phyloP scores from a whole-genome alignment of 352 stramenopile genomes.

The Globisporangium yorkense region DNA sequence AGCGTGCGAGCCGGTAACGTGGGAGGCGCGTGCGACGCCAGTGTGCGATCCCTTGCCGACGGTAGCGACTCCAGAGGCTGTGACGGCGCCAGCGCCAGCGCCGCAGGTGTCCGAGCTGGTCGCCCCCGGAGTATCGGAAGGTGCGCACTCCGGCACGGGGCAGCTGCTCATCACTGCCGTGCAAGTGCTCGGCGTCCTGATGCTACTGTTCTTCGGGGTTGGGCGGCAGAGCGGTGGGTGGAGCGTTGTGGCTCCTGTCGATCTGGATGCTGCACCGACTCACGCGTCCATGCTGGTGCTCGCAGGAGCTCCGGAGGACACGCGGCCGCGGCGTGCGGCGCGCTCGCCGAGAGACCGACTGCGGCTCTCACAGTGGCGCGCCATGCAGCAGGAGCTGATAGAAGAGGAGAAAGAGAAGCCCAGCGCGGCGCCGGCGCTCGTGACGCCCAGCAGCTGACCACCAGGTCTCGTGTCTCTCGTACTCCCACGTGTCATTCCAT shows the following conservation, averaged over 20 bases:
- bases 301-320: background rate
- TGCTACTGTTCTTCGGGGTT: background rate
- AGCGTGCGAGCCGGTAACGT: constrained; percentile 1
- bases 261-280: background rate
- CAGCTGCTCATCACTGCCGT: constrained; percentile 1
- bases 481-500: no score
- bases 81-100: background rate
- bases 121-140: background rate
- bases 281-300: background rate
- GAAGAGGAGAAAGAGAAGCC: constrained; percentile 1
- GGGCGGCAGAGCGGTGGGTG: background rate
- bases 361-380: constrained; percentile 6
- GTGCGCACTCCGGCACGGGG: background rate
- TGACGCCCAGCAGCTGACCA: background rate
- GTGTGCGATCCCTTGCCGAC: background rate
- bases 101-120: background rate
- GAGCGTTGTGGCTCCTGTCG: no score
- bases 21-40: background rate
- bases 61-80: background rate
- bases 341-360: constrained; percentile 4
- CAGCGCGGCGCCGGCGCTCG: background rate
- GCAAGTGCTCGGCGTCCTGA: constrained; percentile 1
- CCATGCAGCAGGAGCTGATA: constrained; percentile 4
- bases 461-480: no score
- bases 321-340: background rate